These are phyloP conservation scores for Panellus pusillus DNA, from an alignment of 768 basidiomycete genomes.

Conservation along the genomic window DNA sequence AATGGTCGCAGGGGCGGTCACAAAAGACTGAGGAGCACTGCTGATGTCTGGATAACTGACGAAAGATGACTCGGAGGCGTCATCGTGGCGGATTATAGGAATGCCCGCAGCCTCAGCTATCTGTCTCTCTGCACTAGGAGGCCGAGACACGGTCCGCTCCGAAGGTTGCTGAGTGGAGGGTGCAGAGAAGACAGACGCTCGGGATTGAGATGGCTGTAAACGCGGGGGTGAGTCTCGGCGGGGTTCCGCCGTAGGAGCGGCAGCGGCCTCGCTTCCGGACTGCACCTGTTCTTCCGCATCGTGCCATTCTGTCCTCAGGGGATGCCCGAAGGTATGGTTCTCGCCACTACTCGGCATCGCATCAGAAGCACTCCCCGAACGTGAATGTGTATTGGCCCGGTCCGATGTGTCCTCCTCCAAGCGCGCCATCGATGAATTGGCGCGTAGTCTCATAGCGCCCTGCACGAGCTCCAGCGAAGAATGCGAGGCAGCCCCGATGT, in stretches of 20 bases:
- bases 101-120: slow-evolving; percentile 21
- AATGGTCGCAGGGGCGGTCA: slow-evolving; percentile 63
- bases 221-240: slow-evolving; percentile 2
- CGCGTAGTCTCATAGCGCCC: slow-evolving; percentile 46
- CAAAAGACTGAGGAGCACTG: slow-evolving; percentile 67
- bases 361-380: slow-evolving; percentile 52
- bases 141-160: slow-evolving; percentile 21
- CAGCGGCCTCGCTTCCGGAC: slow-evolving; percentile 4
- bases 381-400: slow-evolving; percentile 38
- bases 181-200: slow-evolving; percentile 15
- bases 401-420: slow-evolving; percentile 53
- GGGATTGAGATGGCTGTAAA: slow-evolving; percentile 8
- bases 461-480: slow-evolving; percentile 61
- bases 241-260: background rate
- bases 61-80: slow-evolving; percentile 19
- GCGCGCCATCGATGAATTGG: slow-evolving; percentile 69
- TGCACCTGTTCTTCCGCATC: slow-evolving; percentile 25
- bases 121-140: slow-evolving; percentile 16
- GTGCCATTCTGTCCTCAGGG: slow-evolving; percentile 42
- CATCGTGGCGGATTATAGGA: slow-evolving; percentile 25
- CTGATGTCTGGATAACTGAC: slow-evolving; percentile 58
- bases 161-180: slow-evolving; percentile 18
- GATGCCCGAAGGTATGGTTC: slow-evolving; percentile 76
- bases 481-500: slow-evolving; percentile 58
- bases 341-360: slow-evolving; percentile 53